Conservation (phyloP, 805 yeast species). For the Barnettozyma botsteinii region DNA sequence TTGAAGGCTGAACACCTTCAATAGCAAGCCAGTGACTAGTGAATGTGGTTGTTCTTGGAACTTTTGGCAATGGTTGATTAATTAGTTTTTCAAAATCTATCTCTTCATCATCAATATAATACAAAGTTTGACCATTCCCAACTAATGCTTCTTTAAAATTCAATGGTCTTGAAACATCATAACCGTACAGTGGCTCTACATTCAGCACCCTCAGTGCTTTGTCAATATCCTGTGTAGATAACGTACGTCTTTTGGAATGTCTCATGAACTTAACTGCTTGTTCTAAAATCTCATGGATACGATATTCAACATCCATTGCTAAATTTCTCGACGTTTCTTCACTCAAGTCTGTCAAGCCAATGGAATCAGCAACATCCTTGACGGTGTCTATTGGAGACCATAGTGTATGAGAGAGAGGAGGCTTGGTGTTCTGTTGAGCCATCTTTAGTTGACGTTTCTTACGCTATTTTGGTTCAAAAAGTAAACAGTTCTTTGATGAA, state of each 20-base stretch:
- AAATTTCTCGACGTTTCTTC: slow-evolving; percentile 92
- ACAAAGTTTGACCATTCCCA: slow-evolving; percentile 89
- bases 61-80: slow-evolving; percentile 91
- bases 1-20: slow-evolving; percentile 97
- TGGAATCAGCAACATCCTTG: slow-evolving; percentile 87
- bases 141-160: slow-evolving; percentile 82
- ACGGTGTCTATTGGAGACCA: slow-evolving; percentile 99
- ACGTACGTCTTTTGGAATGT: slow-evolving; percentile 78
- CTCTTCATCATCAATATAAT: slow-evolving; percentile 88
- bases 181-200: slow-evolving; percentile 91
- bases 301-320: slow-evolving; percentile 99
- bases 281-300: slow-evolving; percentile 91
- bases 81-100: slow-evolving; percentile 90
- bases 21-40: slow-evolving; percentile 98
- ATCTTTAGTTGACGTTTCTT: neutral
- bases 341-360: slow-evolving; percentile 71
- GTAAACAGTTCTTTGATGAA: too few relatives aligned
- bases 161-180: slow-evolving; percentile 62
- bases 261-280: slow-evolving; percentile 96
- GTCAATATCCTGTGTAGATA: slow-evolving; percentile 77
- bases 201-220: slow-evolving; percentile 80
- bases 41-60: slow-evolving; percentile 86
- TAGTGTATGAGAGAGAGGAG: slow-evolving; percentile 76
- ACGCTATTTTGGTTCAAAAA: too few relatives aligned
- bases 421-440: slow-evolving; percentile 26